Conservation (phyloP, 2,329 filamentous ascomycete species). For the Penicillium verrucosum region DNA sequence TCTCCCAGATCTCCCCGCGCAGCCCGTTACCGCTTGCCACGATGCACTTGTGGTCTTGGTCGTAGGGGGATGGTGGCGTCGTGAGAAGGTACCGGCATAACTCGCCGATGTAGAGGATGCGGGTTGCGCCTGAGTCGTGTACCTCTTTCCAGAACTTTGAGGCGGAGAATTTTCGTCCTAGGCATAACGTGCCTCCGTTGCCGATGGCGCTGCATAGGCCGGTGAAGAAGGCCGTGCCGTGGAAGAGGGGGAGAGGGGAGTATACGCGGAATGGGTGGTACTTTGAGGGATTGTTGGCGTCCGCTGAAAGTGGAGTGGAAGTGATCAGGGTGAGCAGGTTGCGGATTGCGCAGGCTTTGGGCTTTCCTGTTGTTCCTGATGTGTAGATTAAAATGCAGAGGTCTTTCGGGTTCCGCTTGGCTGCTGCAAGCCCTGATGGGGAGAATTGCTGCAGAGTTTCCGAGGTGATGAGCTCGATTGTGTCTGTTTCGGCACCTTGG, state of each 20-base stretch:
- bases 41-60: slow-evolving; percentile 45
- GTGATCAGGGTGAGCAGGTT: slow-evolving; percentile 40
- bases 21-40: slow-evolving; percentile 50
- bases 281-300: slow-evolving; percentile 38
- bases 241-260: slow-evolving; percentile 49
- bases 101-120: slow-evolving; percentile 50
- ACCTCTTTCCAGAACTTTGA: slow-evolving; percentile 48
- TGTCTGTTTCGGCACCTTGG: slow-evolving; percentile 19
- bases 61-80: slow-evolving; percentile 45
- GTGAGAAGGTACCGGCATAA: slow-evolving; percentile 49
- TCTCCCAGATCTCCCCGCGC: slow-evolving; percentile 49
- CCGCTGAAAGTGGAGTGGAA: slow-evolving; percentile 36
- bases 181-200: slow-evolving; percentile 42
- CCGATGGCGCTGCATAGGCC: slow-evolving; percentile 44
- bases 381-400: slow-evolving; percentile 46
- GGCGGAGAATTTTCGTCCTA: slow-evolving; percentile 47
- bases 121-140: slow-evolving; percentile 42
- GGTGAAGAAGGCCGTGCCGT: slow-evolving; percentile 49
- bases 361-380: slow-evolving; percentile 49
- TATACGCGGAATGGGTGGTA: slow-evolving; percentile 49
- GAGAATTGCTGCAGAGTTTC: slow-evolving; percentile 28
- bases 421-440: slow-evolving; percentile 21
- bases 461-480: slow-evolving; percentile 26
- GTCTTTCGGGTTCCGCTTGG: slow-evolving; percentile 37
- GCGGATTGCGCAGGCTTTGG: slow-evolving; percentile 45